Evolutionary conservation across 176 grass and related monocot species (phyloP).

Genomic region (Lolium multiflorum): DNA sequence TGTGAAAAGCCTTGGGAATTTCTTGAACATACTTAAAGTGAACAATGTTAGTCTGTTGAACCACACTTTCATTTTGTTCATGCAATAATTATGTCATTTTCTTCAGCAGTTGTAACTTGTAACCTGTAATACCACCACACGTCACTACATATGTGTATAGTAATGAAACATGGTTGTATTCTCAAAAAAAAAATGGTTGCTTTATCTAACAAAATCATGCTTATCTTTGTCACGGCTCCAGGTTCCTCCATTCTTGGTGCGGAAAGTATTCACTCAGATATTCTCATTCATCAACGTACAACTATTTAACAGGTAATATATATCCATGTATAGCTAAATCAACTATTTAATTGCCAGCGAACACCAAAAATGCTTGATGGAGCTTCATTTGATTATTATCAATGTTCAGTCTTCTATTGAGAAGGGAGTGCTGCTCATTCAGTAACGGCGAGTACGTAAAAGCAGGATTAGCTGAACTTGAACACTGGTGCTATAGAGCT

Average conservation of each 20-base stretch:
- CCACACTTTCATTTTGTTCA: slow-evolving; percentile 22
- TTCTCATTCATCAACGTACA: slow-evolving; percentile 99
- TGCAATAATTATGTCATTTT: not conserved
- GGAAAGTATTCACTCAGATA: slow-evolving; percentile 99
- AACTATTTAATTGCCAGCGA: slow-evolving; percentile 20
- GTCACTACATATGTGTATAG: slow-evolving; percentile 10
- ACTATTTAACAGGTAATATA: slow-evolving; percentile 92
- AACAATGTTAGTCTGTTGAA: slow-evolving; percentile 80
- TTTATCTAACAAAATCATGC: not conserved
- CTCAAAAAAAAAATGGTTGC: not conserved
- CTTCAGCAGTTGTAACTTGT: slow-evolving; percentile 24
- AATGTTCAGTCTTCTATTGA: slow-evolving; percentile 80
- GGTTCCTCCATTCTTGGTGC: slow-evolving; percentile 99
- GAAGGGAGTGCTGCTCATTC: slow-evolving; percentile 99
- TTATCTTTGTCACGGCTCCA: slow-evolving; percentile 35
- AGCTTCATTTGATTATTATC: slow-evolving; percentile 36
- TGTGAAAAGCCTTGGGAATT: slow-evolving; percentile 89
- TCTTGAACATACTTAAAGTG: slow-evolving; percentile 82
- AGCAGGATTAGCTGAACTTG: slow-evolving; percentile 97
- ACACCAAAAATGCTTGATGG: slow-evolving; percentile 27
- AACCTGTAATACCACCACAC: not conserved
- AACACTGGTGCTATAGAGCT: slow-evolving; percentile 93
- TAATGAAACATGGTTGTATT: not conserved
- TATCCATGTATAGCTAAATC: slow-evolving; percentile 21
- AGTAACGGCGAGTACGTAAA: slow-evolving; percentile 98